A percentile compares a stretch with the other conserved stretches of the same genome.
Evolutionary conservation across 306 rosid genomes (phyloP).

Genomic region (Pterocarpus macrocarpus): DNA sequence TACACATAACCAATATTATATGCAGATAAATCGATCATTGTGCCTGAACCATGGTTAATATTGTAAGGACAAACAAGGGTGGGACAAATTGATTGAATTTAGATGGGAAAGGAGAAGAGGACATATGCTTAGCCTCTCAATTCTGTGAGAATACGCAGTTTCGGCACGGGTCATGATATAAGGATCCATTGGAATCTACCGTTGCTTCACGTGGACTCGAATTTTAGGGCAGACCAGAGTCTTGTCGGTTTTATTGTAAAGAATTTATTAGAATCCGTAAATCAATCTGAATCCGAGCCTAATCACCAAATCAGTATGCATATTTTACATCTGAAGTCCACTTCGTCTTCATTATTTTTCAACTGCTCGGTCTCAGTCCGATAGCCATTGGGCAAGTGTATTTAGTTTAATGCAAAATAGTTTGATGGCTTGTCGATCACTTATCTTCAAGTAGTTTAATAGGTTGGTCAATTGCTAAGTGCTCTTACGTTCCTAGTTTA

Average conservation of each 20-base stretch:
- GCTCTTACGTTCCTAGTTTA: not conserved
- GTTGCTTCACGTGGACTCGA: not conserved
- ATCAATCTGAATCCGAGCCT: not conserved
- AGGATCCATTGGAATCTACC: slow-evolving; percentile 19
- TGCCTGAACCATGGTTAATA: not conserved
- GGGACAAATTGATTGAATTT: slow-evolving; percentile 17
- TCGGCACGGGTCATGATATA: not conserved
- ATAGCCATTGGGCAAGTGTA: not conserved
- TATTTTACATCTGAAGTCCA: not conserved
- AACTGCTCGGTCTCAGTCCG: not conserved
- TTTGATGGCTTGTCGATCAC: not conserved
- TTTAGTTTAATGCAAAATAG: not conserved
- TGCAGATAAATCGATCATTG: not conserved
- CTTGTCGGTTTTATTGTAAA: not conserved
- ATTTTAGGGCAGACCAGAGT: not conserved
- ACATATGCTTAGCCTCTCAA: not conserved
- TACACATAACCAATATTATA: not conserved
- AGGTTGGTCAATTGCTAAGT: slow-evolving; percentile 20
- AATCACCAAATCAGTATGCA: not conserved
- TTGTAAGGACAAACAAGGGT: not conserved
- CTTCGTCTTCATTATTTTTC: not conserved
- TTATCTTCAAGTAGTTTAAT: not conserved
- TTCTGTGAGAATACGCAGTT: not conserved
- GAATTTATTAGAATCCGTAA: not conserved
- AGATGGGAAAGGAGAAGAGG: not conserved